These are phyloP conservation scores for Halenospora varia DNA, from an alignment of 495 filamentous ascomycete species.

Conservation along the genomic window DNA sequence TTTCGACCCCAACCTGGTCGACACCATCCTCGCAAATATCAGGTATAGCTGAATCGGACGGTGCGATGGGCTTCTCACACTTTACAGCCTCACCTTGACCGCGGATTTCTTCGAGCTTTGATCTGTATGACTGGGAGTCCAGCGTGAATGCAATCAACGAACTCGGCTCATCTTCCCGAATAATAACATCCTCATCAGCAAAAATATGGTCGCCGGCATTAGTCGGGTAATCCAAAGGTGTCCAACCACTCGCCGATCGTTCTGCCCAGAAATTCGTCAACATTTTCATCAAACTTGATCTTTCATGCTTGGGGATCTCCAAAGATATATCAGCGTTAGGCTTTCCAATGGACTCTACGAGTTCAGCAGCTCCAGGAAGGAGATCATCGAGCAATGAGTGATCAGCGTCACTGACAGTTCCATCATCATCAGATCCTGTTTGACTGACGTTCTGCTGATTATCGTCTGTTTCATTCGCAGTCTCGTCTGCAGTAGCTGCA, in stretches of 20 bases:
- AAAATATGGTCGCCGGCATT: constrained; percentile 89
- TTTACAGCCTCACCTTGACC: constrained; percentile 33
- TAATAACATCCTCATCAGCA: constrained; percentile 95
- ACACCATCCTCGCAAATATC: constrained; percentile 19
- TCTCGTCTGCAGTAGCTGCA: constrained; percentile 30
- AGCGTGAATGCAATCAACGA: constrained; percentile 92
- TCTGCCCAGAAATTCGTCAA: constrained; percentile 98
- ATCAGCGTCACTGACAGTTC: constrained; percentile 69
- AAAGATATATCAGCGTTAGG: constrained; percentile 48
- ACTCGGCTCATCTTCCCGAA: constrained; percentile 95
- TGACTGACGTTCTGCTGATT: constrained; percentile 47
- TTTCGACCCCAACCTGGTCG: constrained; percentile 61
- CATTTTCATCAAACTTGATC: constrained; percentile 88
- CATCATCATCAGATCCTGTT: constrained; percentile 62
- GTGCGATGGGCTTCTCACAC: constrained; percentile 11
- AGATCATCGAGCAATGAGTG: constrained; percentile 58
- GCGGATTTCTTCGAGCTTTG: constrained; percentile 73
- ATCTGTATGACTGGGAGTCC: constrained; percentile 76
- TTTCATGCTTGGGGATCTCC: constrained; percentile 86
- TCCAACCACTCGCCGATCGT: constrained; percentile 92
- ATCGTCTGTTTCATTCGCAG: constrained; percentile 41
- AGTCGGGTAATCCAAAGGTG: constrained; percentile 89
- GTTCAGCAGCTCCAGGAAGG: constrained; percentile 29
- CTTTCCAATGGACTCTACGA: constrained; percentile 58
- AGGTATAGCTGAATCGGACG: neutral